phyloP scores from a whole-genome alignment of 768 basidiomycete genomes.

The Panus rudis region DNA sequence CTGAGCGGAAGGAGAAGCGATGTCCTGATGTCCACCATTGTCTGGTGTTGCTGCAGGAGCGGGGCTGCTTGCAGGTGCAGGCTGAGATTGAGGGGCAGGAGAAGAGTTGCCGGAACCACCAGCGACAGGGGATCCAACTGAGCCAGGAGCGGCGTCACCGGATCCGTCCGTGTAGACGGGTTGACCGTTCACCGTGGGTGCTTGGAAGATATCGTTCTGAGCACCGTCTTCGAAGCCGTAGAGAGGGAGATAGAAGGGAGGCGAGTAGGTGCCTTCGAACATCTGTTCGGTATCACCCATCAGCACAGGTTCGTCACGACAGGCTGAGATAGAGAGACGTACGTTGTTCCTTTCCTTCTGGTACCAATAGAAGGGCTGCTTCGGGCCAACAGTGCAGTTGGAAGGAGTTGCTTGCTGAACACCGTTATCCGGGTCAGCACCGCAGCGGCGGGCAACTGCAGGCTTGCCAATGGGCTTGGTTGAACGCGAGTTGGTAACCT shows the following conservation, averaged over 20 bases:
- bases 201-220: constrained; percentile 35
- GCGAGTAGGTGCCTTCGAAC: constrained; percentile 23
- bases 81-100: background rate
- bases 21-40: too few relatives aligned
- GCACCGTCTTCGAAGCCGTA: constrained; percentile 39
- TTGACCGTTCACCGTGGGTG: constrained; percentile 13
- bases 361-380: constrained; percentile 34
- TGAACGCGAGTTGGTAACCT: constrained; percentile 25
- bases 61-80: too few relatives aligned
- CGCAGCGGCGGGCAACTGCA: constrained; percentile 29
- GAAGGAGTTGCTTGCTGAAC: constrained; percentile 15
- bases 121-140: background rate
- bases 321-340: constrained; percentile 1
- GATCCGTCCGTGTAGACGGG: background rate
- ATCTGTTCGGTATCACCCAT: constrained; percentile 18
- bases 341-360: constrained; percentile 35
- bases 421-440: constrained; percentile 22
- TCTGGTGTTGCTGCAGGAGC: too few relatives aligned
- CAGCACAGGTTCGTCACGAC: constrained; percentile 1
- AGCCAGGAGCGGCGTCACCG: background rate
- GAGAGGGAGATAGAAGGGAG: constrained; percentile 29
- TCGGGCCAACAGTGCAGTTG: constrained; percentile 35
- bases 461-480: constrained; percentile 25
- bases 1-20: background rate
- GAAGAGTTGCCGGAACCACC: background rate